Percentiles rank a stretch among this genome's conserved stretches.
Evolutionary conservation across 2,329 filamentous ascomycete species (phyloP).

Genomic region (Colletotrichum noveboracense): DNA sequence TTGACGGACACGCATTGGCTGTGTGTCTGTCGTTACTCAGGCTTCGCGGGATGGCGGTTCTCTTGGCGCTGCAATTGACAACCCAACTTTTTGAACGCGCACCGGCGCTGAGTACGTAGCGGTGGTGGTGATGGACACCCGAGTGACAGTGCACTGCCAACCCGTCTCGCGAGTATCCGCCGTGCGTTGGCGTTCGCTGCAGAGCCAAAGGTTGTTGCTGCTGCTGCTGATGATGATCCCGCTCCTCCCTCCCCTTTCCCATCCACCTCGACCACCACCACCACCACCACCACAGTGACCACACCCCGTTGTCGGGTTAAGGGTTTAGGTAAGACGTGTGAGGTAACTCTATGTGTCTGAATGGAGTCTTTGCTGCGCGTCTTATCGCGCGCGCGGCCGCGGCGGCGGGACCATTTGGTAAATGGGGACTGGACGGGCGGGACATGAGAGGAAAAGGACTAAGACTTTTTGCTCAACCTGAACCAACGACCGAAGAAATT

Average conservation of each 20-base stretch:
- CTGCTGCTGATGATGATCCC: not conserved
- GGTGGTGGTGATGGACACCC: not conserved
- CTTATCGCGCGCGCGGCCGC: not conserved
- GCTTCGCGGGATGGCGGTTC: not conserved
- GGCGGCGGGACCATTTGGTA: not conserved
- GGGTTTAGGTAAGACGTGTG: not conserved
- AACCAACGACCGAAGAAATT: constrained; percentile 6
- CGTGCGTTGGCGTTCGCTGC: not conserved
- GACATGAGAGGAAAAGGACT: not conserved
- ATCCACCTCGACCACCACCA: not conserved
- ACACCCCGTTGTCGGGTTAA: not conserved
- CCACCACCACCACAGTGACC: too few relatives aligned
- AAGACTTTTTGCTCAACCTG: not conserved
- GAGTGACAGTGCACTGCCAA: not conserved
- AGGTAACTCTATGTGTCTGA: not conserved
- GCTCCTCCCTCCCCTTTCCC: not conserved
- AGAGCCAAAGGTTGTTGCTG: not conserved
- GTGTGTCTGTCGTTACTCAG: not conserved
- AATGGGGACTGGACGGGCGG: not conserved
- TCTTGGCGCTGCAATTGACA: not conserved
- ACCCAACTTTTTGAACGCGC: not conserved
- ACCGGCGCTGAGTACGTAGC: not conserved
- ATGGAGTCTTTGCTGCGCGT: not conserved
- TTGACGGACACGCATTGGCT: not conserved
- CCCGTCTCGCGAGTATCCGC: not conserved